Conservation (phyloP, 2,329 filamentous ascomycete genomes). For the Bipolaris gigantea region DNA sequence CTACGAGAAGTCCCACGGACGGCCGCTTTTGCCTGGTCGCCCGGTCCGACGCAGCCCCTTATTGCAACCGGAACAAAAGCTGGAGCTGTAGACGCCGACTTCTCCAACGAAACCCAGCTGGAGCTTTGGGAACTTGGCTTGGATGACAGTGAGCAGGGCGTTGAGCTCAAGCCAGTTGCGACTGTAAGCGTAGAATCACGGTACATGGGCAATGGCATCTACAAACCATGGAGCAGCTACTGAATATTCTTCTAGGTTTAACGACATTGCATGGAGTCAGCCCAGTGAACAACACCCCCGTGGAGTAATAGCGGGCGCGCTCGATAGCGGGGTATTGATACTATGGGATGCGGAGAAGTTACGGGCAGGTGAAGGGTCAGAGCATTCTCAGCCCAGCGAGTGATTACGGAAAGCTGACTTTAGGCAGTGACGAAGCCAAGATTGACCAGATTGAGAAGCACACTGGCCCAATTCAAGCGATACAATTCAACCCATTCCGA, state of each 20-base stretch:
- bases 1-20: conserved; percentile 95
- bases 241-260: conserved; percentile 67
- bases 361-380: conserved; percentile 55
- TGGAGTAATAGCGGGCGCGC: conserved; percentile 90
- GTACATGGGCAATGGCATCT: conserved; percentile 52
- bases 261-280: conserved; percentile 93
- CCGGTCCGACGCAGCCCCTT: conserved; percentile 74
- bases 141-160: conserved; percentile 71
- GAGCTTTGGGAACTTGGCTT: conserved; percentile 94
- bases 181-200: conserved; percentile 87
- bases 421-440: conserved; percentile 70
- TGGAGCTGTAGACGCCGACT: conserved; percentile 93
- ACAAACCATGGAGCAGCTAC: conserved; percentile 3
- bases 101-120: conserved; percentile 94
- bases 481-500: conserved; percentile 95
- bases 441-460: conserved; percentile 89
- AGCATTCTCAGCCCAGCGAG: conserved; percentile 46
- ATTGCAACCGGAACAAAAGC: conserved; percentile 93
- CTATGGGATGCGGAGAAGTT: conserved; percentile 86
- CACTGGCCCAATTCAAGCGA: conserved; percentile 85
- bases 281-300: conserved; percentile 75
- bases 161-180: conserved; percentile 83
- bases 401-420: conserved; percentile 43
- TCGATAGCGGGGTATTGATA: conserved; percentile 92
- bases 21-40: conserved; percentile 96